Evolutionary conservation across 2,329 filamentous ascomycete genomes (phyloP).

Genomic region (Sporothrix dimorphospora): DNA sequence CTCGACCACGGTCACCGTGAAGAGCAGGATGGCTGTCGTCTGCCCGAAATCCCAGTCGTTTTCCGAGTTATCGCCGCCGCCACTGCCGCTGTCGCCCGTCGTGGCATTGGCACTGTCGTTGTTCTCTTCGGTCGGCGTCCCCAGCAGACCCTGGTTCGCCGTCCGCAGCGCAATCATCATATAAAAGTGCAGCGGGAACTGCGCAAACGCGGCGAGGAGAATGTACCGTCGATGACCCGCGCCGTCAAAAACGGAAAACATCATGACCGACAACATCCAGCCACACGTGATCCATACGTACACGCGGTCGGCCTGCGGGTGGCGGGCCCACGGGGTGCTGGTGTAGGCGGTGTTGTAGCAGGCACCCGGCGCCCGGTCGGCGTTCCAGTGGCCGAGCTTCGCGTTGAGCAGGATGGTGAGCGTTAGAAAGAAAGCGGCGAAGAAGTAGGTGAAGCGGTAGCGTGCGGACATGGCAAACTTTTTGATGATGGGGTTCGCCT

Average conservation of each 20-base stretch:
- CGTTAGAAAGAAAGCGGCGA: slow-evolving; percentile 29
- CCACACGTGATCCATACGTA: slow-evolving; percentile 35
- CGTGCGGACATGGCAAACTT: slow-evolving; percentile 31
- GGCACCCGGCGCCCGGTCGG: slow-evolving; percentile 33
- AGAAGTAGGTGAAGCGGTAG: slow-evolving; percentile 39
- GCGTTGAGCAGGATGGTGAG: slow-evolving; percentile 38
- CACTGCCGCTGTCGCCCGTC: neutral
- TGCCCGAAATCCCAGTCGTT: slow-evolving; percentile 12
- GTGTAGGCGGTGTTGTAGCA: slow-evolving; percentile 38
- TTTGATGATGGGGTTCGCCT: slow-evolving; percentile 18
- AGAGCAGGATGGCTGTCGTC: neutral
- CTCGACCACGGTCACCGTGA: neutral
- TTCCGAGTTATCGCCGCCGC: neutral
- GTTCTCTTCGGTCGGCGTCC: neutral
- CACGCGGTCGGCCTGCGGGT: slow-evolving; percentile 37
- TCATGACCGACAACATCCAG: slow-evolving; percentile 35
- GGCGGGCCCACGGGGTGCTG: slow-evolving; percentile 31
- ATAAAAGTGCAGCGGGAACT: slow-evolving; percentile 42
- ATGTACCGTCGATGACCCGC: slow-evolving; percentile 34
- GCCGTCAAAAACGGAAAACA: slow-evolving; percentile 33
- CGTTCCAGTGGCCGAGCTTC: slow-evolving; percentile 32
- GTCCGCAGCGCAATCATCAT: slow-evolving; percentile 40
- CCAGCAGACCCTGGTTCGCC: slow-evolving; percentile 37
- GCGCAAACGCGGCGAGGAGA: slow-evolving; percentile 37
- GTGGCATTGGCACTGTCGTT: neutral